phyloP scores from a whole-genome alignment of 2,329 filamentous ascomycete species.

The Cladorrhinum sp. region DNA sequence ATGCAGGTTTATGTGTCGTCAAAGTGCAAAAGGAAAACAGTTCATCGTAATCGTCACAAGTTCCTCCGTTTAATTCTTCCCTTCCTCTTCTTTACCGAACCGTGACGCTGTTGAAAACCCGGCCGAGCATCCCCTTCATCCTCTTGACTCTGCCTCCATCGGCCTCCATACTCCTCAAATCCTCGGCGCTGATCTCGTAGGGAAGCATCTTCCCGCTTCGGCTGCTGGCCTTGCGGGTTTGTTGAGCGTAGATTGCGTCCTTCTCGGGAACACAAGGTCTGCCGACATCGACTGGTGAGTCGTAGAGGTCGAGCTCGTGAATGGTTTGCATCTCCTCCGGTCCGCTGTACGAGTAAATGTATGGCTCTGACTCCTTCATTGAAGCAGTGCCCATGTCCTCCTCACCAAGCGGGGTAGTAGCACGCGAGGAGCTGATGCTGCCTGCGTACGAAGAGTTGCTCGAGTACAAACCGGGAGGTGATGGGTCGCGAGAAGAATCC shows the following conservation, averaged over 20 bases:
- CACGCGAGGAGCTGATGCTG: slow-evolving; percentile 38
- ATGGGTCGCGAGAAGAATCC: slow-evolving; percentile 46
- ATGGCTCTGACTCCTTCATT: slow-evolving; percentile 33
- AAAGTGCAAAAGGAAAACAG: background rate
- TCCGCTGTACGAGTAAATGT: slow-evolving; percentile 32
- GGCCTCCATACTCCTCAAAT: slow-evolving; percentile 50
- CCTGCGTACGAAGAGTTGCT: slow-evolving; percentile 49
- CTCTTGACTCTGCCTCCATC: slow-evolving; percentile 27
- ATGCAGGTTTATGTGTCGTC: background rate
- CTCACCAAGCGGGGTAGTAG: slow-evolving; percentile 49
- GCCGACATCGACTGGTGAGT: slow-evolving; percentile 48
- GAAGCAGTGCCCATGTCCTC: slow-evolving; percentile 30
- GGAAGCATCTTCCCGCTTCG: slow-evolving; percentile 41
- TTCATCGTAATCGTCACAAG: background rate
- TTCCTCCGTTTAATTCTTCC: background rate
- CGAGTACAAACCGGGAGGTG: slow-evolving; percentile 36
- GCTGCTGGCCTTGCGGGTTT: slow-evolving; percentile 27
- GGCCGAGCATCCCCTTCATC: slow-evolving; percentile 15
- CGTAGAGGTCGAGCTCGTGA: slow-evolving; percentile 41
- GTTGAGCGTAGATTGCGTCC: slow-evolving; percentile 30
- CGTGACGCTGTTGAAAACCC: slow-evolving; percentile 28
- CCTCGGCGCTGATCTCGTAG: slow-evolving; percentile 54
- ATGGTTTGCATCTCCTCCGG: slow-evolving; percentile 28
- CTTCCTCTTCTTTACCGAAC: background rate
- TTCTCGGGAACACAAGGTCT: slow-evolving; percentile 38